Evolutionary conservation across 352 stramenopile species (phyloP).

Genomic region (Blastocystis sp.): DNA sequence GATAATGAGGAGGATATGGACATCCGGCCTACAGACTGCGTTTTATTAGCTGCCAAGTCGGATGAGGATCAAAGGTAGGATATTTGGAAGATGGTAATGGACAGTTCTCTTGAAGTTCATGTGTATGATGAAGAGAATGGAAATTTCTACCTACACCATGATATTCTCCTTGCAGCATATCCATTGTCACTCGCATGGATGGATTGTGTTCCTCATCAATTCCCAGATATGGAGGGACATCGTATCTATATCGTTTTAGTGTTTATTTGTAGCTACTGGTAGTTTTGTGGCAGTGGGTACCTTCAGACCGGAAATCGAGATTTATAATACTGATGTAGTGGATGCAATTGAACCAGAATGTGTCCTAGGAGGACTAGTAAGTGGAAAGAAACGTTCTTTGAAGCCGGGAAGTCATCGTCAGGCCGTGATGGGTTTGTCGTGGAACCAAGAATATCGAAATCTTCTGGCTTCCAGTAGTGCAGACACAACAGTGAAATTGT

Average conservation of each 20-base stretch:
- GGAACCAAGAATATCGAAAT: conserved; percentile 87
- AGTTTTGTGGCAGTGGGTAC: conserved; percentile 98
- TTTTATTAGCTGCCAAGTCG: conserved; percentile 82
- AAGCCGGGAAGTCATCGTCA: conserved; percentile 90
- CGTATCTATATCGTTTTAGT: neutral
- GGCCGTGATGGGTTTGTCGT: conserved; percentile 94
- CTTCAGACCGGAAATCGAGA: conserved; percentile 98
- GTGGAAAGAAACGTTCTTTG: conserved; percentile 75
- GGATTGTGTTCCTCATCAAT: conserved; percentile 76
- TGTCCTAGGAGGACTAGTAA: conserved; percentile 87
- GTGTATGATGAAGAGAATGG: conserved; percentile 93
- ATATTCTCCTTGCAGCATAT: conserved; percentile 96
- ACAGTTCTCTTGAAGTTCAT: conserved; percentile 93
- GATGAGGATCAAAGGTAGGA: conserved; percentile 76
- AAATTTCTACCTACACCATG: conserved; percentile 98
- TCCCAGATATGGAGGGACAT: conserved; percentile 49
- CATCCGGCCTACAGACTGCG: conserved; percentile 79
- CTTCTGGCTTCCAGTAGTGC: conserved; percentile 94
- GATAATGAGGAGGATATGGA: conserved; percentile 77
- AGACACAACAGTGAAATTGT: conserved; percentile 95
- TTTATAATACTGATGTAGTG: conserved; percentile 98
- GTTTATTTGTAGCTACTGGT: conserved; percentile 71
- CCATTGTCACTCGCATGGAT: conserved; percentile 94
- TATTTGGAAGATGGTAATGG: neutral
- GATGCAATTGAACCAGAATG: conserved; percentile 92